Conservation (phyloP, 1,284 basidiomycete species). For the Cryptococcus jaspeensis region DNA sequence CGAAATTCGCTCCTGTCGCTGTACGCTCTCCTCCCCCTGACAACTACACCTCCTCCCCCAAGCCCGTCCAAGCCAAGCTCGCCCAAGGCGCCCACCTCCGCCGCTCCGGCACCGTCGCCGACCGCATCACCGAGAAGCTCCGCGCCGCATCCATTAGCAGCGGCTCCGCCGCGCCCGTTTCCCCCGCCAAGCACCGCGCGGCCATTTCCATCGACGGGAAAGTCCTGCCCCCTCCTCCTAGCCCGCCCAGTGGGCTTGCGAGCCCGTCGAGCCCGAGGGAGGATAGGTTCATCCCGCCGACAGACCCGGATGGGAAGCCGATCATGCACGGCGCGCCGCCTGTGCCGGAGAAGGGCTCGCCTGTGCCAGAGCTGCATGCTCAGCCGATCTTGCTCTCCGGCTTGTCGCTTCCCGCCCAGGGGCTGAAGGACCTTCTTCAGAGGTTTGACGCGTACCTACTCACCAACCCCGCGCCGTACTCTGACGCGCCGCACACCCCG, state of each 20-base stretch:
- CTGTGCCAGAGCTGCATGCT: neutral
- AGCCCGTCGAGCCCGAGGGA: slow-evolving; percentile 37
- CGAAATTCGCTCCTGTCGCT: slow-evolving; percentile 71
- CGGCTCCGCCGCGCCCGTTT: neutral
- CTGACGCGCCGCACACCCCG: slow-evolving; percentile 26
- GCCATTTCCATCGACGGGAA: slow-evolving; percentile 34
- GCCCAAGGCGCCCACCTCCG: slow-evolving; percentile 18
- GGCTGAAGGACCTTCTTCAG: slow-evolving; percentile 65
- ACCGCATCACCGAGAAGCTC: slow-evolving; percentile 50
- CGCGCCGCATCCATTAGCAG: slow-evolving; percentile 34
- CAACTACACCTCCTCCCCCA: slow-evolving; percentile 72
- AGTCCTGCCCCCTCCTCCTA: slow-evolving; percentile 31
- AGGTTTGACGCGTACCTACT: slow-evolving; percentile 52
- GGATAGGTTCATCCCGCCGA: slow-evolving; percentile 45
- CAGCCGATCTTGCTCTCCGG: slow-evolving; percentile 69
- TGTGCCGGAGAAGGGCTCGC: slow-evolving; percentile 10
- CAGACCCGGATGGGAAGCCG: slow-evolving; percentile 38
- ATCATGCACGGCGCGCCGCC: slow-evolving; percentile 16
- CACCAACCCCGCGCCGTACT: slow-evolving; percentile 40
- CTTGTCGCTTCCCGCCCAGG: slow-evolving; percentile 62
- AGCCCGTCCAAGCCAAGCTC: slow-evolving; percentile 48
- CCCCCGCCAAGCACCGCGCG: slow-evolving; percentile 8
- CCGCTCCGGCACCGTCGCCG: slow-evolving; percentile 47
- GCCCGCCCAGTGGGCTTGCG: slow-evolving; percentile 18
- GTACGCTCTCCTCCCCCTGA: slow-evolving; percentile 58